Evolutionary conservation across 179 eudicot species (phyloP), one percentile per base, ranked within the genome.

Genomic region (Carnegiea gigantea): DNA sequence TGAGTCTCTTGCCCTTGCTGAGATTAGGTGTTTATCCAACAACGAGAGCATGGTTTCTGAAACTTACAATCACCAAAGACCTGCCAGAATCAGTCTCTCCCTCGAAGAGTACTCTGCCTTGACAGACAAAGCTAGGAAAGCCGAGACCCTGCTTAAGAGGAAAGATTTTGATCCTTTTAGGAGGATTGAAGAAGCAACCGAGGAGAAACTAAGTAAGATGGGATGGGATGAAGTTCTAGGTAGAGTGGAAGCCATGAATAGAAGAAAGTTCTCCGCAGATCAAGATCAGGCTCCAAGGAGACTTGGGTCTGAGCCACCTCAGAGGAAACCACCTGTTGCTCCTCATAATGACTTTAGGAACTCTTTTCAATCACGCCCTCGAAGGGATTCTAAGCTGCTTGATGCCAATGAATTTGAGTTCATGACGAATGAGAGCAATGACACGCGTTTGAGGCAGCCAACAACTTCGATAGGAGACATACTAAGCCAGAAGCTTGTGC

Each of bases 1-100:
- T 74, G 89, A 87, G 70, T 79, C 87, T 38, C 85, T 86, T 40
- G 89, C 89, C 15, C 60, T 87, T 24, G 89, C 89, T 6, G 89
- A 87, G 82, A 87, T 87, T 23, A 87, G 82, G 65, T 81, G 82
- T 24, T 74, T 87, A 62, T 84, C 89, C 9, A 80, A 70, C 64
- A 77, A 80, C 40, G 83, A 79, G 20, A 48, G 51, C 18, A 14
- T 44, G 21, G 64, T 28, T 40, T 30, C 71, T 7, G 81, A 79
- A 15, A 59, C 65, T 71, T 77, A 20, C 14, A 51, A 51, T 70
- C 84, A 79, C 36, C 85, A 82, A 70, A 82, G 71, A 10, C 78
- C 44, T 5, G 78, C 80, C 0, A 84, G 85, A 75, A 80, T 87
- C 11, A 84, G 87, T 77, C 81, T 87, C 9, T 72, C 89, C 12